Evolutionary conservation across 2,329 filamentous ascomycete species (phyloP).

Genomic region (Simplicillium aogashimaense): DNA sequence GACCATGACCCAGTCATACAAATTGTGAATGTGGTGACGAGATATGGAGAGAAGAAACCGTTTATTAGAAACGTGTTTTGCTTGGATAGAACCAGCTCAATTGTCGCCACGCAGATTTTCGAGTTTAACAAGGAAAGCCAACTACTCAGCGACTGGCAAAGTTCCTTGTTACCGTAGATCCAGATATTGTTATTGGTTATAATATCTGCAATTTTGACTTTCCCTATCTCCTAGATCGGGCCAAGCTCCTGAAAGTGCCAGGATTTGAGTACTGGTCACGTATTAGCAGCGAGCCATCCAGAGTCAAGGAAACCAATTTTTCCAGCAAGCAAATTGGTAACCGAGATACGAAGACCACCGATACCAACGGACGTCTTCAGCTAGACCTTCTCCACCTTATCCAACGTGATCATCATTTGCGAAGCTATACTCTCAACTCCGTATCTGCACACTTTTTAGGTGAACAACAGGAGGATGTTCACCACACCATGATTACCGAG

Average conservation of each 20-base stretch:
- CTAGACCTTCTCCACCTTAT: conserved; percentile 90
- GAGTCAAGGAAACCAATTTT: conserved; percentile 72
- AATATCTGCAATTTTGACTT: conserved; percentile 99
- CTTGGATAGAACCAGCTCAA: conserved; percentile 80
- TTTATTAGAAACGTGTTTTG: conserved; percentile 97
- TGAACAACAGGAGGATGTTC: conserved; percentile 97
- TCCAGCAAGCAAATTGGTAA: conserved; percentile 98
- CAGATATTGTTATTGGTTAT: conserved; percentile 97
- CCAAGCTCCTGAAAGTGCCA: conserved; percentile 68
- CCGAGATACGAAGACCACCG: conserved; percentile 86
- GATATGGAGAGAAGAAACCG: conserved; percentile 89
- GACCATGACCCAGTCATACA: conserved; percentile 91
- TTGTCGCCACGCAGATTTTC: conserved; percentile 89
- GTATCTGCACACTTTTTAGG: conserved; percentile 91
- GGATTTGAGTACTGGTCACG: conserved; percentile 85
- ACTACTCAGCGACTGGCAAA: conserved; percentile 87
- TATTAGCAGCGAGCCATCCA: conserved; percentile 59
- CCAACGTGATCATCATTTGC: conserved; percentile 89
- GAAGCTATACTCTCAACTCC: conserved; percentile 96
- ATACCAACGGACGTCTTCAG: conserved; percentile 88
- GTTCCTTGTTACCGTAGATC: conserved; percentile 87
- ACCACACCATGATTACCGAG: conserved; percentile 98
- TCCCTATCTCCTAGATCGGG: conserved; percentile 84
- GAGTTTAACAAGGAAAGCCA: conserved; percentile 73
- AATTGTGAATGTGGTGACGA: conserved; percentile 91